Percentiles rank a stretch among this genome's conserved stretches.
Conservation (phyloP, 2,329 filamentous ascomycete genomes). For the Calycina herbarum region DNA sequence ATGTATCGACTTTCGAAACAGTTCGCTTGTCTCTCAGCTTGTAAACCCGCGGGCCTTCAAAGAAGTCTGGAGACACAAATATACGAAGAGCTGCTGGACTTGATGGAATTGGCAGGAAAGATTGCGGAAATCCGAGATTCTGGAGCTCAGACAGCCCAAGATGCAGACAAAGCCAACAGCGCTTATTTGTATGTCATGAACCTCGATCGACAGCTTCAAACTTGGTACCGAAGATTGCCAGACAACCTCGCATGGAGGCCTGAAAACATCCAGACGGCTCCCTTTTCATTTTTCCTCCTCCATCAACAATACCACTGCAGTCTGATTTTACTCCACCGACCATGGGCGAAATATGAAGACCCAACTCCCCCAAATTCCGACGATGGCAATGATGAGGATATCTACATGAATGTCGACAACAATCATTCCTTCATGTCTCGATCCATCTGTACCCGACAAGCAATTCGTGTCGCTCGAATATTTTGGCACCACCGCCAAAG, state of each 20-base stretch:
- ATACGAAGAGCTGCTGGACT: conserved; percentile 52
- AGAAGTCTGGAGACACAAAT: conserved; percentile 43
- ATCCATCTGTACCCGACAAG: conserved; percentile 55
- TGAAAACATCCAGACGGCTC: conserved; percentile 51
- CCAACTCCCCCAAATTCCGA: conserved; percentile 37
- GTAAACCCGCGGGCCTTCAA: conserved; percentile 37
- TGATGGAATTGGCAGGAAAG: conserved; percentile 56
- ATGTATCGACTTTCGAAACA: conserved; percentile 48
- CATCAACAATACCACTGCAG: conserved; percentile 57
- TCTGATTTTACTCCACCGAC: conserved; percentile 53
- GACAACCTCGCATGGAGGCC: conserved; percentile 50
- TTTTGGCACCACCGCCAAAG: conserved; percentile 56
- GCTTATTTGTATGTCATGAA: conserved; percentile 52
- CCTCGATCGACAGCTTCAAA: conserved; percentile 53
- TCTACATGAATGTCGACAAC: conserved; percentile 39
- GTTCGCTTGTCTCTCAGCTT: conserved; percentile 46
- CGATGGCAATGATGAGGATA: conserved; percentile 23
- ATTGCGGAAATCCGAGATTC: conserved; percentile 47
- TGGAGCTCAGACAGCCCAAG: conserved; percentile 36
- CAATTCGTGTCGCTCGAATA: conserved; percentile 52
- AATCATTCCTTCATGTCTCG: conserved; percentile 48
- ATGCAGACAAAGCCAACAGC: conserved; percentile 43
- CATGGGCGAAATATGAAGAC: conserved; percentile 51
- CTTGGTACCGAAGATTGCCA: conserved; percentile 54
- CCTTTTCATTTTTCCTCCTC: conserved; percentile 52